Evolutionary conservation across 257 asterid genomes (phyloP), one percentile per base, ranked within the genome.

Genomic region (Cynanchum wilfordii): DNA sequence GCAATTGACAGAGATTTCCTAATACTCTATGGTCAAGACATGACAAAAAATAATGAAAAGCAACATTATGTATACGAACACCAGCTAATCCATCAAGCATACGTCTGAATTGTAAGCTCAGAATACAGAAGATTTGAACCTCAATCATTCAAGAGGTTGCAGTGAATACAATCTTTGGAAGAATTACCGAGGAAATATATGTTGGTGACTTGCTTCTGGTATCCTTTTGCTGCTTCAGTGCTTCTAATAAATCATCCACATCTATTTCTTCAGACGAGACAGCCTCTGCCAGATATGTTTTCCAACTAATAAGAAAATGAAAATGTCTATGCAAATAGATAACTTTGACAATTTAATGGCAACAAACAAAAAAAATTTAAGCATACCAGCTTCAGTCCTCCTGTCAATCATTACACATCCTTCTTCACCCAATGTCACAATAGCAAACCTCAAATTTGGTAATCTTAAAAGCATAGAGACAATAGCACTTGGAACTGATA

Each of bases 401-500:
- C 88, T 81, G 78, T 87, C 88, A 45, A 87, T 82, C 92, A 87
- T 87, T 73, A 87, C n/a, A 79, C 88, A 85, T 65, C 92, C 92
- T 30, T 87, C 87, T 73, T 83, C 84, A 69, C 92, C 92, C 70
- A 87, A 70, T 17, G 89, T 87, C 77, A 87, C 88, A 29, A 81
- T 75, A 22, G 74, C 85, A 75, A 87, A 87, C 70, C 83, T 81
- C 55, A 83, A 64, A 60, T 80, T 80, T 77, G 97, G 97, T 86
- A 92, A 76, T 83, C 81, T 88, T 70, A 87, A 78, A 59, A 92
- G 95, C 87, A 95, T 83, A 42, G 93, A 83, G 73, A 92, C 85
- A 72, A 95, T 97, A 63, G 98, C 90, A 49, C 86, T 84, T 29
- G 96, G 89, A 75, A 92, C 69, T 66, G 98, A 85, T 72, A 90